phyloP scores from a whole-genome alignment of 306 rosid genomes.

The Cucurbita maxima region DNA sequence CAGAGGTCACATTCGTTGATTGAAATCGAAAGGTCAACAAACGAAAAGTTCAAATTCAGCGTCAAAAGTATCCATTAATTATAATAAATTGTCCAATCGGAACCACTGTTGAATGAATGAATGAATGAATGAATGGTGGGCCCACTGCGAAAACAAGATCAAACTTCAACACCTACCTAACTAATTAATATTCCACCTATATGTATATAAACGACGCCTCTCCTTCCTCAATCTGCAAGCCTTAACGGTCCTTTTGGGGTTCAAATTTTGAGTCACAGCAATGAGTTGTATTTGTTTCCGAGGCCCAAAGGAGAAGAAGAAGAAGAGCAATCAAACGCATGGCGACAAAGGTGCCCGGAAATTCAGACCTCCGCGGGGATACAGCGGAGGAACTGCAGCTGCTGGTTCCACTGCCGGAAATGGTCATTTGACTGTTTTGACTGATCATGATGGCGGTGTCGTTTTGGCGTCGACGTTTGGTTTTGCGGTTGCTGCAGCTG shows the following conservation, averaged over 20 bases:
- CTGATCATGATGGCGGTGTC: not conserved
- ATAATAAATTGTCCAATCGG: no score
- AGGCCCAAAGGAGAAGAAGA: not conserved
- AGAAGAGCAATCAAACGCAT: not conserved
- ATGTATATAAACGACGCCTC: not conserved
- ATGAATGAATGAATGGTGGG: no score
- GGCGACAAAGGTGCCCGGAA: not conserved
- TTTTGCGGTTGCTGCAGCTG: not conserved
- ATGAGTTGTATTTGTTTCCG: not conserved
- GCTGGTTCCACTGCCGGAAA: not conserved
- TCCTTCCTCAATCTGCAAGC: not conserved
- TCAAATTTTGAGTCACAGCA: not conserved
- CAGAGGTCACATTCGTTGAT: not conserved
- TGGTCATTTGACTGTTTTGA: conserved; percentile 2
- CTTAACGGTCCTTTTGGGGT: not conserved
- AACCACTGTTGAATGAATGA: no score
- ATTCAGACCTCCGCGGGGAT: not conserved
- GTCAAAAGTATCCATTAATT: no score
- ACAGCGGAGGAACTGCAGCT: not conserved
- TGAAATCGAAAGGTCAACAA: not conserved
- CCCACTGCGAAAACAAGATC: not conserved
- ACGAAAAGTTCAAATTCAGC: not conserved
- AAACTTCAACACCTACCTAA: not conserved
- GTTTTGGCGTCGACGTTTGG: not conserved
- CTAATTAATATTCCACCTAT: not conserved